Percentiles rank a stretch among this genome's conserved stretches.
Conservation (phyloP, 352 stramenopile species). For the Globisporangium solare region DNA sequence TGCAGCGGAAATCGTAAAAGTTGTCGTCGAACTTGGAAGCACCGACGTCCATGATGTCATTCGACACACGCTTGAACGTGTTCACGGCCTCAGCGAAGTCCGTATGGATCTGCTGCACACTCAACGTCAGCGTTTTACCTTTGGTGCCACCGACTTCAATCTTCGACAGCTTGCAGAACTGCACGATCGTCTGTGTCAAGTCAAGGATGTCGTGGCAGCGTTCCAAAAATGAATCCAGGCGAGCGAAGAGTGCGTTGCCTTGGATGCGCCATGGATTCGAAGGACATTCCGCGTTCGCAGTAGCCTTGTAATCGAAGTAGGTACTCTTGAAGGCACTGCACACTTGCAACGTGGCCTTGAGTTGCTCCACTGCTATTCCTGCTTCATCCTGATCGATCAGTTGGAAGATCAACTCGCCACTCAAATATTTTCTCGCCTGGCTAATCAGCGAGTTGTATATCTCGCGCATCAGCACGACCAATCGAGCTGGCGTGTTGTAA, state of each 20-base stretch:
- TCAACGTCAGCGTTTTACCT: constrained; percentile 92
- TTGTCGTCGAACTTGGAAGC: constrained; percentile 97
- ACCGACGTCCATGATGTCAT: constrained; percentile 98
- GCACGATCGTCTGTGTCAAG: constrained; percentile 96
- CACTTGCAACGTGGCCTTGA: constrained; percentile 92
- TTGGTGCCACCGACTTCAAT: constrained; percentile 98
- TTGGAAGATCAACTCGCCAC: constrained; percentile 94
- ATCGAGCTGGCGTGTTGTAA: constrained; percentile 96
- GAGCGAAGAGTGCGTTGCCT: constrained; percentile 96
- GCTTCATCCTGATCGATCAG: constrained; percentile 97
- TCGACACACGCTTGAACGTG: constrained; percentile 94
- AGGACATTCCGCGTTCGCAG: constrained; percentile 94
- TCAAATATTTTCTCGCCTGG: constrained; percentile 91
- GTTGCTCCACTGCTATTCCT: constrained; percentile 90
- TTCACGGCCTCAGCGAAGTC: constrained; percentile 95
- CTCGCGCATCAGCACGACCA: constrained; percentile 97
- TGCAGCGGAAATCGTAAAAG: constrained; percentile 96
- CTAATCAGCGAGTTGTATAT: constrained; percentile 98
- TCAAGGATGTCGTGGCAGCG: constrained; percentile 97
- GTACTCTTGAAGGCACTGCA: constrained; percentile 96
- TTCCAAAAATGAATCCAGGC: constrained; percentile 97
- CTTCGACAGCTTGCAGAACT: constrained; percentile 97
- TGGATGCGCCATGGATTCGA: constrained; percentile 98
- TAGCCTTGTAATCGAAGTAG: constrained; percentile 99
- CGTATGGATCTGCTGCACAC: constrained; percentile 93